Evolutionary conservation across 768 basidiomycete species (phyloP), one percentile per base, ranked within the genome.

Genomic region (Boletus patriciae): DNA sequence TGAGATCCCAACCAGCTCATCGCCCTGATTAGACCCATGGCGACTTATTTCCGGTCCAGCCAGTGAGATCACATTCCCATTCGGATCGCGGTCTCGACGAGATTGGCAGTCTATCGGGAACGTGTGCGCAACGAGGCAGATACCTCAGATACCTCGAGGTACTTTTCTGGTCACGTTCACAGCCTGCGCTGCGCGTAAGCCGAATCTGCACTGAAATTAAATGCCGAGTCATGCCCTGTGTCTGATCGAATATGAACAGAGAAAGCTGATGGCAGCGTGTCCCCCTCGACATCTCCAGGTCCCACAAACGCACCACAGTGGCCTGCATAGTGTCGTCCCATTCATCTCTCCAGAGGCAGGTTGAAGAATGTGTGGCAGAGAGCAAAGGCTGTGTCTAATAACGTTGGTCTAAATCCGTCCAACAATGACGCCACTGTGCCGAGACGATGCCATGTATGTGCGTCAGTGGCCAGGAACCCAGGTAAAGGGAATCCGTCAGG

Each of bases 81-180:
- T 46, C 23, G 65, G 55, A 64, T 66, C 64, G 64, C 57, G 58
- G 56, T 53, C 52, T 66, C 43, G 60, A 62, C 70, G 33, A 66
- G 67, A 67, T 70, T 71, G 65, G 61, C 64, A 65, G 51, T 10
- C 58, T 9, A 54, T 49, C 46, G 43, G 42, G 25, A 70, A 69
- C 71, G 71, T 72, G 71, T 60, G 38, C 51, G 40, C 64, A 62
- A 56, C 71, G 65, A 70, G 70, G 70, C 66, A 58, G 59, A 64
- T 59, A 46, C 42, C 50, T 49, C 52, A 61, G 63, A 53, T 59
- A 45, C 51, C 56, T 12, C 36, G 21, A 50, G 37, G 49, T 36
- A 19, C 54, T 11, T 56, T 56, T 38, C 16, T 9, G 33, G 54
- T 8, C 53, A 29, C 31, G 5, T 45, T 61, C 54, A 61, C 55